A percentile compares a stretch with the other conserved stretches of the same genome.
Conservation (phyloP, 2,329 filamentous ascomycete species). For the Penicillium paneum region DNA sequence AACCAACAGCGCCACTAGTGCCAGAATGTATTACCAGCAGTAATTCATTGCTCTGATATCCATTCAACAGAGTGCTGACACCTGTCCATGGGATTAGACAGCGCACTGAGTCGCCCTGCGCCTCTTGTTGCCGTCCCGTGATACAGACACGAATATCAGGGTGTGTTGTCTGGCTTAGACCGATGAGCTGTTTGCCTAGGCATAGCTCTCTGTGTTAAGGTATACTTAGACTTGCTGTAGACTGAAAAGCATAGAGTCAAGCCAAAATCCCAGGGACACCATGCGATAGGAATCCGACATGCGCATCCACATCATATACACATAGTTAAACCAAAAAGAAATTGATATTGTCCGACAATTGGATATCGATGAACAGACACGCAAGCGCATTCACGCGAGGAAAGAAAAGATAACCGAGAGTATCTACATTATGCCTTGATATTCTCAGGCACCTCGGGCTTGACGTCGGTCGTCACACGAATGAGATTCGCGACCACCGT, state of each 20-base stretch:
- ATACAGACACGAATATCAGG: not conserved
- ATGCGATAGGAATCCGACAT: not conserved
- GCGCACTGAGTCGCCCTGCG: not conserved
- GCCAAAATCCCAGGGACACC: not conserved
- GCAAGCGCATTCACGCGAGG: slow-evolving; percentile 19
- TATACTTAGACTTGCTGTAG: not conserved
- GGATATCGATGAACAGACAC: slow-evolving; percentile 27
- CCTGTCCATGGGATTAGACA: not conserved
- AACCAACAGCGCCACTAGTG: not conserved
- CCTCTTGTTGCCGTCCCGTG: not conserved
- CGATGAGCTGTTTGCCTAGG: not conserved
- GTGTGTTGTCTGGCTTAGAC: not conserved
- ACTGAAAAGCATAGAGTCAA: not conserved
- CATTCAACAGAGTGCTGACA: not conserved
- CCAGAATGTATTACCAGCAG: not conserved
- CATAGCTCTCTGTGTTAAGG: not conserved
- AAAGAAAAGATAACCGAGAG: slow-evolving; percentile 14
- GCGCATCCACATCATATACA: not conserved
- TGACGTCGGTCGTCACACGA: slow-evolving; percentile 77
- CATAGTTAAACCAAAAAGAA: slow-evolving; percentile 3
- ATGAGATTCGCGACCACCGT: slow-evolving; percentile 81
- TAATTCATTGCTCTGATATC: not conserved
- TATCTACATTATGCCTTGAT: slow-evolving; percentile 33
- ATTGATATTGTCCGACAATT: slow-evolving; percentile 19
- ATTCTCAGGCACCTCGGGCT: slow-evolving; percentile 63